phyloP scores from a whole-genome alignment of 805 yeast genomes.

The Zygosaccharomyces bisporus region DNA sequence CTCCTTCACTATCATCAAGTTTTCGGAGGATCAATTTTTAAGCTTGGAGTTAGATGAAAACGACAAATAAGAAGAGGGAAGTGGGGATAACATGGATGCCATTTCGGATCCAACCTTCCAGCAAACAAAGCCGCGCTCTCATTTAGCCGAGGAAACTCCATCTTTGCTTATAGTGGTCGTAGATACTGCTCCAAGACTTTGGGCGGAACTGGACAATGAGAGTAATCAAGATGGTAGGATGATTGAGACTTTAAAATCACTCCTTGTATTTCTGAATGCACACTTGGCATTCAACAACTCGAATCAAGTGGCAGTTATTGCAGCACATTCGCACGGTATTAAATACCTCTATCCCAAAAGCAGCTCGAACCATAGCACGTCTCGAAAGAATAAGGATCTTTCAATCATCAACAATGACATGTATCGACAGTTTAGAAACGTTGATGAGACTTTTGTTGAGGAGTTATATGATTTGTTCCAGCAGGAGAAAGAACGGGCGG shows the following conservation, averaged over 20 bases:
- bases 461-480: conserved; percentile 49
- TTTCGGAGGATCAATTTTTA: conserved; percentile 1
- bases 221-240: conserved; percentile 41
- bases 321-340: conserved; percentile 69
- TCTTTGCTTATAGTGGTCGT: conserved; percentile 73
- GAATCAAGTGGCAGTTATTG: conserved; percentile 77
- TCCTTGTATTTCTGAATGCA: conserved; percentile 77
- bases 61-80: neutral
- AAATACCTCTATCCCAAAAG: conserved; percentile 61
- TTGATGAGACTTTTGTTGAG: conserved; percentile 68
- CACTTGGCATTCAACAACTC: conserved; percentile 82
- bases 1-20: neutral
- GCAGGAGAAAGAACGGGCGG: conserved; percentile 28
- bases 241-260: conserved; percentile 56
- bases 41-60: neutral
- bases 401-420: conserved; percentile 52
- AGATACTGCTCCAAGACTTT: conserved; percentile 64
- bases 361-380: conserved; percentile 17
- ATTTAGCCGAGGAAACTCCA: conserved; percentile 57
- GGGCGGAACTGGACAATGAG: conserved; percentile 38
- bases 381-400: conserved; percentile 18
- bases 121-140: conserved; percentile 22
- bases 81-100: conserved; percentile 31
- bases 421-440: conserved; percentile 78
- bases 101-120: conserved; percentile 36